Base-by-base conservation (phyloP, 2,329 filamentous ascomycete genomes). In the Fusarium illudens region DNA sequence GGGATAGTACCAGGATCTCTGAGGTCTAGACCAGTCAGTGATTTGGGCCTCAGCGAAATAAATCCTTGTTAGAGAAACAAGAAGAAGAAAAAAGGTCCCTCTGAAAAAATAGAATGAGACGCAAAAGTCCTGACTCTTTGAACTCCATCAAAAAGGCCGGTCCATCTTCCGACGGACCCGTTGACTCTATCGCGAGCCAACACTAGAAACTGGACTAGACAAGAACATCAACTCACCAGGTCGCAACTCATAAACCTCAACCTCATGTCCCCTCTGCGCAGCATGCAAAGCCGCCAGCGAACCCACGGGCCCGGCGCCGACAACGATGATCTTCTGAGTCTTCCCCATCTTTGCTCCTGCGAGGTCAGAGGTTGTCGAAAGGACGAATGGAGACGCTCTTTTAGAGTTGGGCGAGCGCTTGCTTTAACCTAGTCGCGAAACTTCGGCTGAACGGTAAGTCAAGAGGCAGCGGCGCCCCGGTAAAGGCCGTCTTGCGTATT, bases 271-370 rank as follows among this genome's bases (percentile, higher is more conserved):
- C 77, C 95, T 86, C 71, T 91, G 87, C 4, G 96, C 95, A 56
- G 96, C 95, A 82, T 98, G 99, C 6, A 99, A 82, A 42, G 94
- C 96, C 22, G 96, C 94, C 39, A 99, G 83, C 11, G 94, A 93
- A 36, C 96, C 96, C 8, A 99, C 96, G 0, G 96, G 96, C 2
- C 96, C 96, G 57, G 94, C 96, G 56, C 96, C 96, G 50, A 99
- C 90, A 48, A 99, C 86, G 19, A 97, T 86, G 58, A 92, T 88
- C 79, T 93, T 96, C 73, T 92, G 86, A 64, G 71, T 64, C 27
- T 71, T 73, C 20, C 72, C 71, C 79, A 82, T 83, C 63, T 65
- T 78, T 34, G 15, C 30, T 61, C 42, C 32, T 48, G 55, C 12
- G 17, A 22, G 12, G 17, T 50, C 29, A 19, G 32, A 67, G 33